phyloP scores from a whole-genome alignment of 108 stramenopile genomes.

The Pseudonitzschia multistriata region DNA sequence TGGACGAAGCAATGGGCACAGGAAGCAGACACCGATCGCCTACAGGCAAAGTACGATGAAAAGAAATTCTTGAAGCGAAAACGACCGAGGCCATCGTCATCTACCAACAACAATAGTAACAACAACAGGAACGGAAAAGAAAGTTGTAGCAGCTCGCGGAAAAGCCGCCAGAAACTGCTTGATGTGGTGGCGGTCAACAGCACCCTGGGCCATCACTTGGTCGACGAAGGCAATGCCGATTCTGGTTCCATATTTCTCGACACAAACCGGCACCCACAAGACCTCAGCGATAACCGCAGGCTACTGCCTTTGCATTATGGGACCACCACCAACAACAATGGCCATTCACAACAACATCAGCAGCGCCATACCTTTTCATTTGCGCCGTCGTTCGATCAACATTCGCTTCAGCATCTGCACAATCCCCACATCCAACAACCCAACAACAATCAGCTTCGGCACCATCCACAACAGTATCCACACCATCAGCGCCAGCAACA shows the following conservation, averaged over 20 bases:
- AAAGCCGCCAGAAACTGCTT: not conserved
- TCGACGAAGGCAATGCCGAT: not conserved
- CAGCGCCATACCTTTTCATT: conserved; percentile 5
- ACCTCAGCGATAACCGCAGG: not conserved
- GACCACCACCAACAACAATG: not conserved
- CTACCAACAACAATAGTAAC: not conserved
- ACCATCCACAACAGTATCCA: not conserved
- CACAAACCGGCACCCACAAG: not conserved
- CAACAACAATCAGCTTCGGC: conserved; percentile 2
- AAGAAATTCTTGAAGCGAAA: conserved; percentile 10
- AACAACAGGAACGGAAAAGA: not conserved
- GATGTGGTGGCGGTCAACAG: not conserved
- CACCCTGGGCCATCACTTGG: not conserved
- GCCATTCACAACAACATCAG: not conserved
- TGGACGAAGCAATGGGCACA: not conserved
- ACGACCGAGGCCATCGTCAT: not conserved
- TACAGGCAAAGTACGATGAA: conserved; percentile 13
- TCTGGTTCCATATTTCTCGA: not conserved
- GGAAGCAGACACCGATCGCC: not conserved
- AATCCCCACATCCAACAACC: not conserved
- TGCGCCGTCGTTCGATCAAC: not conserved
- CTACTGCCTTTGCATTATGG: not conserved
- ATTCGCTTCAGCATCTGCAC: not conserved
- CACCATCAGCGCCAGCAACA: conserved; percentile 10
- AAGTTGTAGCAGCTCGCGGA: not conserved